phyloP scores from a whole-genome alignment of 2,329 filamentous ascomycete species.

The Pezicula carpinea region DNA sequence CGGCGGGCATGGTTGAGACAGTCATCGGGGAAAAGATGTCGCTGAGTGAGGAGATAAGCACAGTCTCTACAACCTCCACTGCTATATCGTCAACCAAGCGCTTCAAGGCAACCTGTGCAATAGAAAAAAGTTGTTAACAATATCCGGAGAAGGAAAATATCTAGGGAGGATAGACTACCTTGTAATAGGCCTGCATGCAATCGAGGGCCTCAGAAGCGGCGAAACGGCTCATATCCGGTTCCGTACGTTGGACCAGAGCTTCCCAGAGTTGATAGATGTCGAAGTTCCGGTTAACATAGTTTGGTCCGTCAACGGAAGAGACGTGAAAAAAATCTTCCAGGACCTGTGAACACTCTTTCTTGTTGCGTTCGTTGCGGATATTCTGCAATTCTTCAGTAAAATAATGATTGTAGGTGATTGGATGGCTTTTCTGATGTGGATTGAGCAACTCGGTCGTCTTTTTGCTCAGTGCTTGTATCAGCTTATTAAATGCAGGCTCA shows the following conservation, averaged over 20 bases:
- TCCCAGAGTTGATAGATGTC: conserved; percentile 21
- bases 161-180: too few relatives aligned
- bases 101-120: conserved; percentile 37
- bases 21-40: too few relatives aligned
- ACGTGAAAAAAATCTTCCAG: conserved; percentile 21
- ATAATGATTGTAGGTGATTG: conserved; percentile 49
- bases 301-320: conserved; percentile 14
- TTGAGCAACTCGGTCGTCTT: conserved; percentile 42
- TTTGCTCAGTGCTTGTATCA: conserved; percentile 30
- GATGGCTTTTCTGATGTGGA: conserved; percentile 40
- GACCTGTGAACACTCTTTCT: conserved; percentile 11
- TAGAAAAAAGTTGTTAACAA: conserved; percentile 7
- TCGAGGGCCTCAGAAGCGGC: conserved; percentile 32
- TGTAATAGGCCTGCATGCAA: conserved; percentile 37
- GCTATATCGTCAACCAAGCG: conserved; percentile 9
- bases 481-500: conserved; percentile 33
- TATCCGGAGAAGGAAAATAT: too few relatives aligned
- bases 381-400: conserved; percentile 34
- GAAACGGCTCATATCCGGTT: conserved; percentile 27
- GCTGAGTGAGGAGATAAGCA: too few relatives aligned
- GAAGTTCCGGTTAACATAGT: conserved; percentile 11
- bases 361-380: conserved; percentile 8
- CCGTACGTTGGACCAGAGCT: conserved; percentile 14
- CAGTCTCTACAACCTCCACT: too few relatives aligned
- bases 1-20: too few relatives aligned